Evolutionary conservation across 1,139 yeast species (phyloP).

Genomic region (Pichia sp.): DNA sequence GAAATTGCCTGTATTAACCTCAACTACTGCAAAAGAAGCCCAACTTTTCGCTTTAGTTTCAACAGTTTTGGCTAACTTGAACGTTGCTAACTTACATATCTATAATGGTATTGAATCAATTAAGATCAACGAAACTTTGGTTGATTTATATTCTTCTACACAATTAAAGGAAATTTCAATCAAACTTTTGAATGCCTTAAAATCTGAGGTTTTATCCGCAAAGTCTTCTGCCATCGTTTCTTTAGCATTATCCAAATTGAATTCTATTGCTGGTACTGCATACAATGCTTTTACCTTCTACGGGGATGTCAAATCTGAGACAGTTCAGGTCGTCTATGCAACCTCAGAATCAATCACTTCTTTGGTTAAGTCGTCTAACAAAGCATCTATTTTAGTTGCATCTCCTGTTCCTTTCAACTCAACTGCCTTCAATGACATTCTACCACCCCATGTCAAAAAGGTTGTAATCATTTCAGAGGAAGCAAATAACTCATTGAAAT

Average conservation of each 20-base stretch:
- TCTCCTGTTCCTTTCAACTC: conserved; percentile 73
- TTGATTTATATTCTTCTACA: conserved; percentile 37
- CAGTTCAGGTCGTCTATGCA: conserved; percentile 70
- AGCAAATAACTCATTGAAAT: conserved; percentile 47
- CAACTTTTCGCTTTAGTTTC: conserved; percentile 65
- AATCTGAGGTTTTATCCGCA: conserved; percentile 19
- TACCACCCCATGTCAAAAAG: conserved; percentile 54
- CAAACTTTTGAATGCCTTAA: conserved; percentile 27
- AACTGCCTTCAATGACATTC: conserved; percentile 44
- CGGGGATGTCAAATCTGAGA: conserved; percentile 56
- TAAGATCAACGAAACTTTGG: conserved; percentile 45
- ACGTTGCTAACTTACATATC: conserved; percentile 58
- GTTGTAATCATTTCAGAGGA: conserved; percentile 45
- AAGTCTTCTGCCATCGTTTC: conserved; percentile 30
- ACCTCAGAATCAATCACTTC: conserved; percentile 45
- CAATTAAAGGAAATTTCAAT: conserved; percentile 37
- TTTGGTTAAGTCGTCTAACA: conserved; percentile 31
- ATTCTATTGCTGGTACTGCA: conserved; percentile 32
- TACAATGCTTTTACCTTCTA: conserved; percentile 64
- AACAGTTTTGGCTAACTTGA: conserved; percentile 46
- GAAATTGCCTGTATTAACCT: conserved; percentile 66
- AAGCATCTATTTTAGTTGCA: conserved; percentile 66
- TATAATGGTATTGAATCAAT: conserved; percentile 74
- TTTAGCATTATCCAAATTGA: conserved; percentile 44
- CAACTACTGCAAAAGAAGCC: conserved; percentile 52